Conservation (phyloP, 345 rosid species). For the Eucalyptus albens region DNA sequence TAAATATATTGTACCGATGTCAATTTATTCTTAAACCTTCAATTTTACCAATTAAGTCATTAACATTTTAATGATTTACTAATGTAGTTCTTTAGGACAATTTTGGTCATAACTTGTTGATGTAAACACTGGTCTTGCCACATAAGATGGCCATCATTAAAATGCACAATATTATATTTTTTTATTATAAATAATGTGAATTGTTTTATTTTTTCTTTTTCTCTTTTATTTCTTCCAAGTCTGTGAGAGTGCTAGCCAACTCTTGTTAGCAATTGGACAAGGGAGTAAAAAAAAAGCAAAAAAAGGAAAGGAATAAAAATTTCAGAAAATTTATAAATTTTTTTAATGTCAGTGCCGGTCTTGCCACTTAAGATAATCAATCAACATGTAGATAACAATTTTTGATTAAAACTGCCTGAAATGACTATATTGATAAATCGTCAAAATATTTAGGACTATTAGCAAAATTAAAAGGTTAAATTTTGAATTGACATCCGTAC, state of each 20-base stretch:
- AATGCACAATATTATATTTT: no score
- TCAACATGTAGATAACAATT: not conserved
- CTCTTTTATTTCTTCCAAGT: no score
- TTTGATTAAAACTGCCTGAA: no score
- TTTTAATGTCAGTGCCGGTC: rapidly evolving
- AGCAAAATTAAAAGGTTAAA: not conserved
- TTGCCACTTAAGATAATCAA: not conserved
- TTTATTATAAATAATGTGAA: not conserved
- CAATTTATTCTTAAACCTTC: no score
- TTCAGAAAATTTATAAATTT: no score
- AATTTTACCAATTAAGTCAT: no score
- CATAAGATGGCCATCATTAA: not conserved
- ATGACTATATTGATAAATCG: rapidly evolving
- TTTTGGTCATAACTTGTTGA: not conserved
- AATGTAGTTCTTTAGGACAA: not conserved
- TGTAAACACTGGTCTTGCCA: rapidly evolving
- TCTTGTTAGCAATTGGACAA: no score
- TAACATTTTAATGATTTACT: not conserved
- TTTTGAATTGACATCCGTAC: no score
- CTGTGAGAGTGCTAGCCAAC: not conserved
- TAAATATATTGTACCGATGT: no score
- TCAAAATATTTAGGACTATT: not conserved
- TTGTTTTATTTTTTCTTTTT: no score
- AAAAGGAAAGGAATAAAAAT: no score
- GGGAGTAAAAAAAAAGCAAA: no score